Evolutionary conservation across 192 early-diverging fungal species (phyloP).

Genomic region (Coemansia sp.): DNA sequence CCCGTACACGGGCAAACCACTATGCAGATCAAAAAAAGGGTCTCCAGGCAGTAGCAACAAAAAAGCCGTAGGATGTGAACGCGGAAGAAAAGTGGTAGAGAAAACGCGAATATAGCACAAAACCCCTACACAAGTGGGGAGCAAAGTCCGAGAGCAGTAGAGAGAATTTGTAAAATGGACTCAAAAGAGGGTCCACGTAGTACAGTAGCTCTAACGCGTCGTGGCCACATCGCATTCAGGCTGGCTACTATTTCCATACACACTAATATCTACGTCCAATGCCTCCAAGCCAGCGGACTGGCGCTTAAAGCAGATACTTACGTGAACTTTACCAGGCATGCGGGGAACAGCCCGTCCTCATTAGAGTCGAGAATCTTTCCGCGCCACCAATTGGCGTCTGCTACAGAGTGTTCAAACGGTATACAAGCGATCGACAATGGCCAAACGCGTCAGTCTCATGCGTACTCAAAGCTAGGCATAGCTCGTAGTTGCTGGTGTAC

Average conservation of each 20-base stretch:
- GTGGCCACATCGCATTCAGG: not conserved
- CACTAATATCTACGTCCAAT: not conserved
- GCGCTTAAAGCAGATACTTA: conserved; percentile 34
- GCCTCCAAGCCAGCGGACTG: not conserved
- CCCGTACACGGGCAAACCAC: not conserved
- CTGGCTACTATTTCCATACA: no score
- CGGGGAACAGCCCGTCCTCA: conserved; percentile 54
- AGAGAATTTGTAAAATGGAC: conserved; percentile 10
- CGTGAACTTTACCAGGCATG: conserved; percentile 56
- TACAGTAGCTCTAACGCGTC: conserved; percentile 18
- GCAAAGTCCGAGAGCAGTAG: conserved; percentile 7
- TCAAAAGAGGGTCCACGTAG: not conserved
- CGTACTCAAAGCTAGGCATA: not conserved
- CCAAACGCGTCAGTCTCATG: not conserved
- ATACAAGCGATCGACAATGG: not conserved
- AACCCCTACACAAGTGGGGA: not conserved
- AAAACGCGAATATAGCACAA: not conserved
- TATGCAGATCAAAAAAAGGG: not conserved
- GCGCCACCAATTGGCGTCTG: conserved; percentile 59
- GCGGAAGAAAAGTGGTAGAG: not conserved
- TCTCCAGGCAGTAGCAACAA: not conserved
- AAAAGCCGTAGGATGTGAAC: not conserved
- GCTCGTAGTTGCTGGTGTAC: not conserved
- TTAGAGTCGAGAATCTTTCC: conserved; percentile 46
- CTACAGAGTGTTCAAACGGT: conserved; percentile 15